These are phyloP conservation scores for Daedalea quercina DNA, from an alignment of 768 basidiomycete genomes.

Conservation along the genomic window DNA sequence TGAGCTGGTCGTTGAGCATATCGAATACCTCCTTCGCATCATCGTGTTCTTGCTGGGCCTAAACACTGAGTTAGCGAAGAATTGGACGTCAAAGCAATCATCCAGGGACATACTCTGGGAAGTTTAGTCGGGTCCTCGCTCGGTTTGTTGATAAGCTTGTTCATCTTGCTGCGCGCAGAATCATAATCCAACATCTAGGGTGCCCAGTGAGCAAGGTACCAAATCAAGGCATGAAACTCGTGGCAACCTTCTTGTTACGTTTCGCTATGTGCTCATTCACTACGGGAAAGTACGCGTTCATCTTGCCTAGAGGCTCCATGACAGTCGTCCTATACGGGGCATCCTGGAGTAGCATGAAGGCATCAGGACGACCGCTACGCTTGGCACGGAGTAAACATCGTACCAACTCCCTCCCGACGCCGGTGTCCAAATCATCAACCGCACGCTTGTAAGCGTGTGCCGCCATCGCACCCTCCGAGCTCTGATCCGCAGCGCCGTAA, in stretches of 20 bases:
- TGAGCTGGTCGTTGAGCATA: slow-evolving; percentile 86
- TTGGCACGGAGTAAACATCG: slow-evolving; percentile 20
- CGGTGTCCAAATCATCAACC: slow-evolving; percentile 87
- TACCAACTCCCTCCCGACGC: slow-evolving; percentile 80
- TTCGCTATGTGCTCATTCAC: slow-evolving; percentile 93
- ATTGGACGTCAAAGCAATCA: neutral
- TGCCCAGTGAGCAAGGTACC: neutral
- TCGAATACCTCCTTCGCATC: slow-evolving; percentile 94
- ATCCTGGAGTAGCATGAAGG: slow-evolving; percentile 59
- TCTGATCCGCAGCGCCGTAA: slow-evolving; percentile 78
- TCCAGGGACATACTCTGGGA: slow-evolving; percentile 51
- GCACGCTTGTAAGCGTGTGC: slow-evolving; percentile 94
- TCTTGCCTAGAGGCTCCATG: slow-evolving; percentile 92
- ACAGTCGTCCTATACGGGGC: slow-evolving; percentile 91
- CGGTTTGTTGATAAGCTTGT: slow-evolving; percentile 88
- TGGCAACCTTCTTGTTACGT: slow-evolving; percentile 87
- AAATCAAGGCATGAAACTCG: neutral
- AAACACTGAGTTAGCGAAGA: neutral
- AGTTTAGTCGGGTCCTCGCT: slow-evolving; percentile 90
- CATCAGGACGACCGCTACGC: neutral
- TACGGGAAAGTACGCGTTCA: slow-evolving; percentile 91
- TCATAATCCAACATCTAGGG: slow-evolving; percentile 90
- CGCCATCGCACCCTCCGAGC: slow-evolving; percentile 92
- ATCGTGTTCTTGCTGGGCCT: slow-evolving; percentile 96
- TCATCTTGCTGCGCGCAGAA: slow-evolving; percentile 80